phyloP scores from a whole-genome alignment of 176 grass and related monocot species.

The Hordeum marinum region DNA sequence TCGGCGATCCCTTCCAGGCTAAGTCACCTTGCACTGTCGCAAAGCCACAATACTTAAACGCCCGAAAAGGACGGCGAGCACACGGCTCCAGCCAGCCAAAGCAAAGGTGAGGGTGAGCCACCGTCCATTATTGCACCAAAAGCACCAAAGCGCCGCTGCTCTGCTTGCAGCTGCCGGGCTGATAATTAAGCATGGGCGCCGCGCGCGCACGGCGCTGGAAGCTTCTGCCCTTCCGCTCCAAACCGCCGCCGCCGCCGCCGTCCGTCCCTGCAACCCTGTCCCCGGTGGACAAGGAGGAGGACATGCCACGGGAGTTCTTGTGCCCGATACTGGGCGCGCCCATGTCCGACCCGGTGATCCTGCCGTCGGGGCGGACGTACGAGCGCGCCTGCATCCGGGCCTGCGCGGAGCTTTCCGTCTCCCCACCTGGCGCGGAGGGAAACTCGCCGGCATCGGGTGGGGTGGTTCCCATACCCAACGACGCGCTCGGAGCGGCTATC shows the following conservation, averaged over 20 bases:
- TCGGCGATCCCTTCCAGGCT: constrained; percentile 27
- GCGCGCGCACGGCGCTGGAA: constrained; percentile 40
- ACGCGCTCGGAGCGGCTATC: constrained; percentile 53
- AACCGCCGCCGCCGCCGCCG: neutral
- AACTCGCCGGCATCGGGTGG: neutral
- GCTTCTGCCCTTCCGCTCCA: constrained; percentile 28
- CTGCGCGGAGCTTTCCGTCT: neutral
- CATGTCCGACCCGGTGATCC: constrained; percentile 9
- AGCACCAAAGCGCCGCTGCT: neutral
- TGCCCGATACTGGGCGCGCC: neutral
- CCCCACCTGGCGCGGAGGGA: neutral
- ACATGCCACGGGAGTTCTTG: neutral
- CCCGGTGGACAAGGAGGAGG: neutral
- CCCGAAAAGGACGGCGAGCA: constrained; percentile 4
- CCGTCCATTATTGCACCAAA: constrained; percentile 30
- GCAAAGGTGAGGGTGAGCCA: neutral
- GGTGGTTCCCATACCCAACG: constrained; percentile 51
- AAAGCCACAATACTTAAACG: neutral
- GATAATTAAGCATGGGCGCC: constrained; percentile 35
- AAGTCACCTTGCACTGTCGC: constrained; percentile 23
- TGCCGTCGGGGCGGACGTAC: neutral
- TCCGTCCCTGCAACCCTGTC: neutral
- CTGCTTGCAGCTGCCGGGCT: neutral
- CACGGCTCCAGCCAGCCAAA: constrained; percentile 9
- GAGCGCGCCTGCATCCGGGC: neutral